These are phyloP conservation scores for Arthonia radiata DNA, from an alignment of 495 filamentous ascomycete genomes.

Conservation along the genomic window DNA sequence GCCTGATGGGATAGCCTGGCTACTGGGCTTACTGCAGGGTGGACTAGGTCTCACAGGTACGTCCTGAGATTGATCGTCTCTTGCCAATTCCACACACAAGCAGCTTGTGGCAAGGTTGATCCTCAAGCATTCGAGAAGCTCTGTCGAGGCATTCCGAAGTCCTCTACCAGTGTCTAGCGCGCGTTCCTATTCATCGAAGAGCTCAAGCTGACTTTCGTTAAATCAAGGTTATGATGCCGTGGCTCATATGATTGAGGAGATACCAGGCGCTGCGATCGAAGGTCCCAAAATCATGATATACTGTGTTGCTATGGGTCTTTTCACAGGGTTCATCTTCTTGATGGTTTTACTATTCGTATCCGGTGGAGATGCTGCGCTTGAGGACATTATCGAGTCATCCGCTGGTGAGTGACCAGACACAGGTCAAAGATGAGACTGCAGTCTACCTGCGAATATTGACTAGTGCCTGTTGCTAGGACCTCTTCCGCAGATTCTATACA, in stretches of 20 bases:
- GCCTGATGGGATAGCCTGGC: slow-evolving; percentile 34
- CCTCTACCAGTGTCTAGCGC: too few species aligned
- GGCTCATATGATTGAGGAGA: slow-evolving; percentile 41
- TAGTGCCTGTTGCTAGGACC: too few species aligned
- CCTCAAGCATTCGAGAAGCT: too few species aligned
- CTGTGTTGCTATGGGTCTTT: slow-evolving; percentile 40
- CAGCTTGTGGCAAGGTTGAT: too few species aligned
- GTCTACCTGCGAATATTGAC: too few species aligned
- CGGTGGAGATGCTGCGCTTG: slow-evolving; percentile 22
- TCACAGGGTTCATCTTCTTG: slow-evolving; percentile 45
- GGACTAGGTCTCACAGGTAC: slow-evolving; percentile 35
- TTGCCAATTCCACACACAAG: too few species aligned
- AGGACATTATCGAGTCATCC: slow-evolving; percentile 32
- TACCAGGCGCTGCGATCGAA: slow-evolving; percentile 37
- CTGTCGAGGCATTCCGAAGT: too few species aligned
- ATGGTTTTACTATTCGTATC: slow-evolving; percentile 38
- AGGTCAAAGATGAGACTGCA: too few species aligned
- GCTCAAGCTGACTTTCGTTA: too few species aligned
- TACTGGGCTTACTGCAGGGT: slow-evolving; percentile 32
- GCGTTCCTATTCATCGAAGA: too few species aligned
- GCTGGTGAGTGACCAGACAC: too few species aligned
- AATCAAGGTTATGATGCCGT: slow-evolving; percentile 36
- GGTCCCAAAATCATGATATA: slow-evolving; percentile 51
- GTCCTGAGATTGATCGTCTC: too few species aligned
- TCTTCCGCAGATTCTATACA: slow-evolving; percentile 42